These are phyloP conservation scores for Xylariaceae sp. DNA, from an alignment of 2,329 filamentous ascomycete genomes.

Conservation along the genomic window DNA sequence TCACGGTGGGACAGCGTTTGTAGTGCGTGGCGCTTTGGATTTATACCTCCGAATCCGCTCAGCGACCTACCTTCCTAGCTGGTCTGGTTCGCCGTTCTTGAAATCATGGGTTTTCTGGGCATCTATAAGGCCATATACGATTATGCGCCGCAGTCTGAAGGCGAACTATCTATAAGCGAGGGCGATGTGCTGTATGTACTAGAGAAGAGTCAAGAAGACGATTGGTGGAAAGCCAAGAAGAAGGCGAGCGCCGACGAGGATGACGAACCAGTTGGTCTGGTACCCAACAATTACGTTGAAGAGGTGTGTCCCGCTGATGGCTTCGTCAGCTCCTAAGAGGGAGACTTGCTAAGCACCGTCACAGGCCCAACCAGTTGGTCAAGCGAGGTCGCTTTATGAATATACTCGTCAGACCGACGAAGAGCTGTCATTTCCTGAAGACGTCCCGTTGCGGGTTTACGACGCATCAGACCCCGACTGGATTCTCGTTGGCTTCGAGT, in stretches of 20 bases:
- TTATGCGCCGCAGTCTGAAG: slow-evolving; percentile 84
- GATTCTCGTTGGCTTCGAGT: slow-evolving; percentile 86
- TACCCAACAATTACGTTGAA: slow-evolving; percentile 95
- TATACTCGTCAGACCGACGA: slow-evolving; percentile 97
- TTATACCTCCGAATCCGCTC: no score
- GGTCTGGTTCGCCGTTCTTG: slow-evolving; percentile 12
- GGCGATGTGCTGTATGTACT: slow-evolving; percentile 89
- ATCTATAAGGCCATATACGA: slow-evolving; percentile 92
- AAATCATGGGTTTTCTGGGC: slow-evolving; percentile 84
- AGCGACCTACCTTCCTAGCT: neutral
- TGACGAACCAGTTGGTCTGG: slow-evolving; percentile 86
- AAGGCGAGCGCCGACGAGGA: slow-evolving; percentile 82
- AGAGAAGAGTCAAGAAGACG: slow-evolving; percentile 76
- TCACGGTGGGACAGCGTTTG: neutral
- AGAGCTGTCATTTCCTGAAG: slow-evolving; percentile 94
- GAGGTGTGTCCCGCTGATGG: slow-evolving; percentile 65
- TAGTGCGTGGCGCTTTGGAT: neutral
- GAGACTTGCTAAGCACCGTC: slow-evolving; percentile 50
- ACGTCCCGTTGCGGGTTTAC: slow-evolving; percentile 81
- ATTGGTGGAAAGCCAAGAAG: slow-evolving; percentile 98
- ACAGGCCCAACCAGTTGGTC: slow-evolving; percentile 68
- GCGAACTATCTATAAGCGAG: slow-evolving; percentile 83
- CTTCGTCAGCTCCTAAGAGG: slow-evolving; percentile 50
- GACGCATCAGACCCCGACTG: slow-evolving; percentile 94
- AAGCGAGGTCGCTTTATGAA: slow-evolving; percentile 95